Base-by-base conservation (phyloP, 768 basidiomycete genomes). In the Tubosaeta brunneosetosa region DNA sequence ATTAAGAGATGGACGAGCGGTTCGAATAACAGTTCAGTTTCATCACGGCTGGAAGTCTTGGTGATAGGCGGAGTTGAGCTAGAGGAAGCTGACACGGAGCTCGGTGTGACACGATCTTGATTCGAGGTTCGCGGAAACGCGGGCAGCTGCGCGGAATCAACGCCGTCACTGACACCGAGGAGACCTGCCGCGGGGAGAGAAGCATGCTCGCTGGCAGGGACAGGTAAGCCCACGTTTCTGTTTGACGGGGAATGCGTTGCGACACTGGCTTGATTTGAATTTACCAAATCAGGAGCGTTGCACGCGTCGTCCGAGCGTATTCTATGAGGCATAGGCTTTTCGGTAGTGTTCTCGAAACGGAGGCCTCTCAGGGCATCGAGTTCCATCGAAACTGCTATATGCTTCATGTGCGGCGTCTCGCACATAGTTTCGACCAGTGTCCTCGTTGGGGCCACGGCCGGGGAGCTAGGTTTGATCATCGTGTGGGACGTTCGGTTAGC, bases 1-100 rank as follows among this genome's bases (percentile, higher is more conserved):
- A 68, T 46, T 27, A 69, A 48, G 49, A 49, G 41, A 12, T 58
- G 36, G 27, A 69, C 57, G 47, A 69, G 60, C 26, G 69, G 57
- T 32, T 55, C 55, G 55, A 78, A 78, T 44, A 52, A 41, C n/a
- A 27, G 47, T 44, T 36, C 47, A 48, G 2, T 40, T 45, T 62
- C 53, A 41, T 59, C 55, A 19, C 38, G 47, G 40, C 32, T 33
- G 4, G 6, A 9, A 29, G 29, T 46, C 25, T 40, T 26, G 40
- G 53, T 19, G 9, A 47, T 42, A 14, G 42, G 37, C 41, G 56
- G 50, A 34, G 27, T 36, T 36, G 60, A 55, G 29, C 38, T n/a
- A 44, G 56, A 46, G 34, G 48, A 50, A 17, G 25, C 43, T 13
- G 57, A 33, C 46, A 25, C 27, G 25, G 50, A 19, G 32, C 27